These are phyloP conservation scores for Entonaema liquescens DNA, from an alignment of 495 filamentous ascomycete species.

Conservation along the genomic window DNA sequence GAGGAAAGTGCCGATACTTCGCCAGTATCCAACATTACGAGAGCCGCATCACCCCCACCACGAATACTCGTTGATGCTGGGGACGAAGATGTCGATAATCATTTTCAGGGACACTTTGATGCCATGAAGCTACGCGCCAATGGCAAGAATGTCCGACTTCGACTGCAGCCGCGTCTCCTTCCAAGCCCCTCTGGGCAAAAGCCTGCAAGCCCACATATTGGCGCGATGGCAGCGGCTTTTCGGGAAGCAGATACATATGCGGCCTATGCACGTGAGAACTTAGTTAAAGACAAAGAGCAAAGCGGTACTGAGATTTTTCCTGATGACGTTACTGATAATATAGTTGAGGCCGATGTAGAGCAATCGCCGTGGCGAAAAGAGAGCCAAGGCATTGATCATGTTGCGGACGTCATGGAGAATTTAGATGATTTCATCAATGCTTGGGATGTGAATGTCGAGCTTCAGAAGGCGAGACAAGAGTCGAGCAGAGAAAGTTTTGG, in stretches of 20 bases:
- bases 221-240: conserved; percentile 55
- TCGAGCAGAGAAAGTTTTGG: conserved; percentile 5
- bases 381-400: conserved; percentile 48
- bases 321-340: neutral
- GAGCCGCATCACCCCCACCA: conserved; percentile 42
- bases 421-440: conserved; percentile 52
- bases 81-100: conserved; percentile 30
- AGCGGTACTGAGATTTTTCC: neutral
- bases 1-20: conserved; percentile 9
- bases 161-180: conserved; percentile 40
- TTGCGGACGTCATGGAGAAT: conserved; percentile 53
- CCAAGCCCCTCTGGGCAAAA: conserved; percentile 53
- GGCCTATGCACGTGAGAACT: neutral
- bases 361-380: conserved; percentile 41
- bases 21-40: conserved; percentile 4
- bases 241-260: conserved; percentile 39
- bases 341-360: conserved; percentile 14
- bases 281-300: neutral
- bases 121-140: conserved; percentile 42
- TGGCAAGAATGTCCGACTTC: conserved; percentile 8
- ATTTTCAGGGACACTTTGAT: conserved; percentile 50
- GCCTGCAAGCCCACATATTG: conserved; percentile 48
- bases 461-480: conserved; percentile 41
- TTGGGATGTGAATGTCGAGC: conserved; percentile 54
- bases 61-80: conserved; percentile 11